Base-by-base conservation (phyloP, 306 rosid genomes). In the Vicia faba region DNA sequence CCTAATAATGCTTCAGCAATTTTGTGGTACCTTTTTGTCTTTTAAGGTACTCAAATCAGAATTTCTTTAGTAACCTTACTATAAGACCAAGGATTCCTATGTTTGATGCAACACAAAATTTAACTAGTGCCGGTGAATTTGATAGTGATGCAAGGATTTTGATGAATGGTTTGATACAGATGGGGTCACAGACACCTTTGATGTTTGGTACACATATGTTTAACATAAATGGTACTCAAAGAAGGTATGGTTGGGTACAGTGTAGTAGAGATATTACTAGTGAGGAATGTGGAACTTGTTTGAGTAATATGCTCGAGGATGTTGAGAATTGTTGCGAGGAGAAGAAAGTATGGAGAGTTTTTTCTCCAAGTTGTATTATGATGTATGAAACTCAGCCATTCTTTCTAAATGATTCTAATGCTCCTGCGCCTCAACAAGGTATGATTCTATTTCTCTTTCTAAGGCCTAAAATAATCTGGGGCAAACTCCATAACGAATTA, bases 311-410 rank as follows among this genome's bases (percentile, higher is more conserved):
- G 72, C 81, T 80, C 62, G 75, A 80, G 6, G 81, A 67, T 36
- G 84, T 80, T 55, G 66, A 61, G 3, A 39, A 40, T 76, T 80
- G 81, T 26, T 80, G 84, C 41, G 25, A 66, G 53, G 55, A 40
- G 55, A 80, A 72, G 78, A 75, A 55, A 66, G 78, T 75, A 4
- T 80, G 84, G 84, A 76, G 84, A 66, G 6, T 80, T 8, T 80
- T 80, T 62, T 75, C 78, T 46, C 84, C 84, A 15, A 80, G 84
- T 39, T 80, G 84, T 61, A 12, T 80, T 55, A 15, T 80, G 3
- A 80, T 80, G 84, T 80, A 71, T 75, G 84, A 75, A 74, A 80
- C 81, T 39, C 81, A 80, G 3, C 84, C 84, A 14, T 80, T 80
- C 60, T 63, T 76, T 29, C 2, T 76, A 29, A 61, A 76, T 67